Evolutionary conservation across 345 rosid genomes (phyloP), one percentile per base, ranked within the genome.

Genomic region (Eucalyptus sp.): DNA sequence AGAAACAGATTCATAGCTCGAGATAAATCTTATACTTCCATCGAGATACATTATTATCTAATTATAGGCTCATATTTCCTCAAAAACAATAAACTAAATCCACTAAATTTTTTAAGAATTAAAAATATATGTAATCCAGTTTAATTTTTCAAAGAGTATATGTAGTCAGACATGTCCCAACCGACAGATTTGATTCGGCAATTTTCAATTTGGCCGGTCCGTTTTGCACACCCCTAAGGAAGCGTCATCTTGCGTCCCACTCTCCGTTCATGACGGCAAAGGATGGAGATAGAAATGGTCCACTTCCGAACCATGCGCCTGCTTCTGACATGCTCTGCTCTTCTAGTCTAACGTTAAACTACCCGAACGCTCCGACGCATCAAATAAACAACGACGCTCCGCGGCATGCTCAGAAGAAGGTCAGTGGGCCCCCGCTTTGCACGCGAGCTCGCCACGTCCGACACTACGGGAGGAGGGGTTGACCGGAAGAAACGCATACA

Each of bases 1-100:
- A 18, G 1, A 1, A 18, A 9, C 4, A 52, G 18, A 52, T 52
- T 52, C 4, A 18, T 3, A 52, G 7, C 24, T 7, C 4, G 1
- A 52, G 4, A 52, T 2, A 52, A 52, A 52, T 52, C 56, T 52
- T 52, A 52, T 52, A 52, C 24, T 52, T 7, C 4, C 1, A 18
- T 18, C 24, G 2, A 52, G 10, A 52, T 52, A 52, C 3, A 24
- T 52, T 3, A 52, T 52, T 52, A 52, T 52, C 4, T 52, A 52
- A 52, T 52, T 20, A 1, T 52, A 52, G 25, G 58, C 10, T 52
- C 25, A 20, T 52, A 52, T 20, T 52, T 52, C 25, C 58, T 52
- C 10, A 52, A 18, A 52, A 52, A 52, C 2, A 52, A 52, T 52
- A 7, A 52, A 20, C 5, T 52, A 52, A 52, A 52, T 52, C 1